Evolutionary conservation across 495 filamentous ascomycete species (phyloP), one percentile per base, ranked within the genome.

Genomic region (Niebla homalea): DNA sequence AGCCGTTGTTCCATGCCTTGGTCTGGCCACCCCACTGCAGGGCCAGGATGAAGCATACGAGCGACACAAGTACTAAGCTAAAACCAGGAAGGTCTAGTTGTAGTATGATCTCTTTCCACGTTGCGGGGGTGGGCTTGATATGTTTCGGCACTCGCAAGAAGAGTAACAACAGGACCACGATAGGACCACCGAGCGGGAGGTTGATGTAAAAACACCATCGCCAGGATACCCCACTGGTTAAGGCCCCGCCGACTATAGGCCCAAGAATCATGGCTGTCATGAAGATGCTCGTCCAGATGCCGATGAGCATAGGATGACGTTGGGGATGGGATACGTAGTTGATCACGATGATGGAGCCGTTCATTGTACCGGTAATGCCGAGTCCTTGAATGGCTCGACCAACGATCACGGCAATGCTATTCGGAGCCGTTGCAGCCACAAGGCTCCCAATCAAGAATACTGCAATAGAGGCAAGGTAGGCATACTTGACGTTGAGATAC

Each of bases 351-450:
- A 71, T 70, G 8, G 63, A 59, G 0, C 75, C 75, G 0, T 63
- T 67, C 51, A 73, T 72, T 15, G 77, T 62, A 0, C 74, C 74
- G 0, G 72, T 71, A 0, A 70, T 67, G 0, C 74, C 73, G 20
- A 73, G 46, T 48, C 74, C 75, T 61, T 67, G 72, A 58, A 66
- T 61, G 0, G 62, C 64, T n/a, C 62, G 56, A 5, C 87, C 87
- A 38, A 87, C 60, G 52, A 90, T 89, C 35, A 92, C 73, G 6
- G 77, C 73, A 0, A 71, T 67, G 10, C 80, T 85, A 42, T 62
- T 80, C 0, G 83, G 80, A 3, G 87, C 83, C 1, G 75, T 74
- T 36, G 76, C 85, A 57, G 84, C 90, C 43, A 93, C 62, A 19
- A 81, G 63, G n/a, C 75, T 74, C 12, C 79, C 81, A 32, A 77